phyloP scores from a whole-genome alignment of 768 basidiomycete species.

The Hygrophorus russula region DNA sequence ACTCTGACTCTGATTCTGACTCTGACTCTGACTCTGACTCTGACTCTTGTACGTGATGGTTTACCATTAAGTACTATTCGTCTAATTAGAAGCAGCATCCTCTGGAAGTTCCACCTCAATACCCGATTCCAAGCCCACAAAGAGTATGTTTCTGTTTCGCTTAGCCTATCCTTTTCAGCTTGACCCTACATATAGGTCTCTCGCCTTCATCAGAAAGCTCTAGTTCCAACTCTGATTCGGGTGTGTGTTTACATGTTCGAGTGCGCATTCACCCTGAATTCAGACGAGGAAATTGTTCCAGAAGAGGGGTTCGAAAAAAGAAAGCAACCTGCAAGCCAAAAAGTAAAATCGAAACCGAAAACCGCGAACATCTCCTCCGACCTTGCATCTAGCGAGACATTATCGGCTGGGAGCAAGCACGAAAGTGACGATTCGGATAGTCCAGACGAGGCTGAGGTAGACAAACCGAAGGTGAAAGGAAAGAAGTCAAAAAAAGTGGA shows the following conservation, averaged over 20 bases:
- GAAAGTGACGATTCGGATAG: neutral
- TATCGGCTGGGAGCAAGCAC: constrained; percentile 1
- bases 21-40: constrained; percentile 17
- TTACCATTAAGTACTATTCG: neutral
- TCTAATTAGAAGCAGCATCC: constrained; percentile 8
- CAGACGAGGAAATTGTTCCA: neutral
- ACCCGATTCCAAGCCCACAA: constrained; percentile 11
- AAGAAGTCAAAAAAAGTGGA: constrained; percentile 3
- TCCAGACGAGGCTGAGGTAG: neutral
- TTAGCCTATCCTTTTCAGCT: no score
- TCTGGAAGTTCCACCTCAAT: constrained; percentile 18
- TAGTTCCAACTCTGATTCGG: constrained; percentile 14
- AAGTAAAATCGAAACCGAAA: constrained; percentile 2
- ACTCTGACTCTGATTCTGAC: constrained; percentile 6
- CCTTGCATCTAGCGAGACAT: constrained; percentile 5
- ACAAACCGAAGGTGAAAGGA: neutral
- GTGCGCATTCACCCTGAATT: neutral
- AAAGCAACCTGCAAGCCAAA: constrained; percentile 2
- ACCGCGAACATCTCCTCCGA: neutral
- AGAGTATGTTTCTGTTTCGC: constrained; percentile 6
- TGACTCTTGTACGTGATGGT: constrained; percentile 6
- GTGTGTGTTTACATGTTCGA: constrained; percentile 8
- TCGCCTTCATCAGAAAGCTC: constrained; percentile 11
- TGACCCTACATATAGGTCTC: no score
- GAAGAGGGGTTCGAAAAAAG: neutral